A percentile compares a stretch with the other conserved stretches of the same genome.
Evolutionary conservation across 2,329 filamentous ascomycete species (phyloP).

Genomic region (Kalmusia sp.): DNA sequence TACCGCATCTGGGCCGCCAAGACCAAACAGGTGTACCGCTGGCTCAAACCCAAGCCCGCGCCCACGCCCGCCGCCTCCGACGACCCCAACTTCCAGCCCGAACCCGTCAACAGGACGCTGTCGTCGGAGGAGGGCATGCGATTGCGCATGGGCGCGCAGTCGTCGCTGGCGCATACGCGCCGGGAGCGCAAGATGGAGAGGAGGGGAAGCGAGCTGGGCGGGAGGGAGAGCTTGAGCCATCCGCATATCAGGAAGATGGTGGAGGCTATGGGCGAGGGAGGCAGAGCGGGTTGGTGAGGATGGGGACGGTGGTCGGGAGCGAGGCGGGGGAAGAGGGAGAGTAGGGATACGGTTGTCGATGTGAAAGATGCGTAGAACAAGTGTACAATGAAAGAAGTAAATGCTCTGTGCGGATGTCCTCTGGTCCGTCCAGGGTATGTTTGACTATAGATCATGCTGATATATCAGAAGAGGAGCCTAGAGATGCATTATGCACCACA

Average conservation of each 20-base stretch:
- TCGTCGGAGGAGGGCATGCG: slow-evolving; percentile 39
- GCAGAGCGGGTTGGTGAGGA: slow-evolving; percentile 29
- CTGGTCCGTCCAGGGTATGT: no score
- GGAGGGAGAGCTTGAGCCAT: slow-evolving; percentile 26
- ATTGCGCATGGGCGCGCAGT: slow-evolving; percentile 22
- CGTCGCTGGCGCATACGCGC: slow-evolving; percentile 1
- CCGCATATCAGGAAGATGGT: slow-evolving; percentile 41
- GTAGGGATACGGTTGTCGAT: slow-evolving; percentile 31
- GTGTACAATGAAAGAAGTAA: no score
- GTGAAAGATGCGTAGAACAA: slow-evolving; percentile 17
- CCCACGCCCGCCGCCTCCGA: slow-evolving; percentile 6
- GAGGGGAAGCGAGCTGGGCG: slow-evolving; percentile 13
- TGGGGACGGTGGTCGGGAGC: slow-evolving; percentile 24
- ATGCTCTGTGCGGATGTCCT: no score
- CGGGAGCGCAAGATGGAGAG: slow-evolving; percentile 17
- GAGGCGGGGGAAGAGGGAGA: slow-evolving; percentile 14
- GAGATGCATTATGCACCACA: no score
- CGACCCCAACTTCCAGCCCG: slow-evolving; percentile 15
- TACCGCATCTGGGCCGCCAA: slow-evolving; percentile 47
- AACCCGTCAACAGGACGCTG: slow-evolving; percentile 27
- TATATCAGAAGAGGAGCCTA: no score
- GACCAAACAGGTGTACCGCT: slow-evolving; percentile 36
- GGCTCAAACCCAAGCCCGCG: slow-evolving; percentile 28
- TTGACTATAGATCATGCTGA: no score
- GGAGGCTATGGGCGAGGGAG: slow-evolving; percentile 33